These are phyloP conservation scores for Ephemerocybe angulata DNA, from an alignment of 768 basidiomycete species.

Conservation along the genomic window DNA sequence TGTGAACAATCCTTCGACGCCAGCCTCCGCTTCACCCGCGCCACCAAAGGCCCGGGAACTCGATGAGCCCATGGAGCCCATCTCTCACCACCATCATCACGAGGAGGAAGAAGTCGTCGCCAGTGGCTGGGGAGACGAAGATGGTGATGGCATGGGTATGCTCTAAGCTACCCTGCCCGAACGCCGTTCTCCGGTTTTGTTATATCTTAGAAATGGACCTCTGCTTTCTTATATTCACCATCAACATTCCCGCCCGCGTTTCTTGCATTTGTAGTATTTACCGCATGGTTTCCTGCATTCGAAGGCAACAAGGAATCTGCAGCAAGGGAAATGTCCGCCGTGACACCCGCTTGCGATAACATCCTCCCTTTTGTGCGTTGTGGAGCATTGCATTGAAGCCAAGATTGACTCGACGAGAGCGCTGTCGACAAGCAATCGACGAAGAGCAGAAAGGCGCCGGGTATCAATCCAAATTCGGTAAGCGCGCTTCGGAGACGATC, in stretches of 20 bases:
- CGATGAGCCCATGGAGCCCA: constrained; percentile 18
- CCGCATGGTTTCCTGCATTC: not conserved
- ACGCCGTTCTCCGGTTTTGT: no score
- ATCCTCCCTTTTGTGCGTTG: not conserved
- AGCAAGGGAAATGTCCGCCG: not conserved
- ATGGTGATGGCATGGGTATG: constrained; percentile 76
- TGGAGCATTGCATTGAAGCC: no score
- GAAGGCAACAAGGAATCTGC: not conserved
- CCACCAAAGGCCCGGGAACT: constrained; percentile 12
- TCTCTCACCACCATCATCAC: constrained; percentile 30
- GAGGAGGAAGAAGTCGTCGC: constrained; percentile 62
- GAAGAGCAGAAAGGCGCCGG: no score
- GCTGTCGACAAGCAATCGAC: no score
- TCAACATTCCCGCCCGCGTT: not conserved
- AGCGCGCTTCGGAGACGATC: no score
- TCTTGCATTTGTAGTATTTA: not conserved
- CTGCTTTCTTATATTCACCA: not conserved
- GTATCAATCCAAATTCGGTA: no score
- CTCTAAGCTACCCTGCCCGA: no score
- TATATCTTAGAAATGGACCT: no score
- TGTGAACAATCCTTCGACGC: constrained; percentile 18
- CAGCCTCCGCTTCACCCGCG: constrained; percentile 11
- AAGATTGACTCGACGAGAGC: no score
- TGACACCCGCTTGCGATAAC: not conserved
- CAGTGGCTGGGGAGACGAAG: constrained; percentile 68